Conservation (phyloP, 1,284 basidiomycete genomes). For the Ceratobasidium sp. region DNA sequence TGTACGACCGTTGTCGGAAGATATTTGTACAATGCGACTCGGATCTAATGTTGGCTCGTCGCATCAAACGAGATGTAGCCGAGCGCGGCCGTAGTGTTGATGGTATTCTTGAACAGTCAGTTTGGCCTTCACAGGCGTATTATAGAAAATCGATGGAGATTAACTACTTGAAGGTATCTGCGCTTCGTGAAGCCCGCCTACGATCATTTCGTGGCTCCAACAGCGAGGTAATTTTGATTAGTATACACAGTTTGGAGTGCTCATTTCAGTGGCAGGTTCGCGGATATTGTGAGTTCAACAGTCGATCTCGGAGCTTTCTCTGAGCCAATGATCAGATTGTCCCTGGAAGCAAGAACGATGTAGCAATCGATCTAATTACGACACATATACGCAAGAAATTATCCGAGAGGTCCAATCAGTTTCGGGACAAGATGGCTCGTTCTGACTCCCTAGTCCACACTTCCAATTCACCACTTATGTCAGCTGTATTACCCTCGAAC, state of each 20-base stretch:
- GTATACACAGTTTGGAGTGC: constrained; percentile 67
- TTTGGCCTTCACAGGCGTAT: constrained; percentile 50
- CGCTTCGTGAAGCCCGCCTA: constrained; percentile 93
- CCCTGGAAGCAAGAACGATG: constrained; percentile 83
- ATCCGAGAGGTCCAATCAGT: constrained; percentile 73
- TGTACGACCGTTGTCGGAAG: constrained; percentile 50
- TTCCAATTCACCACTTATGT: constrained; percentile 5
- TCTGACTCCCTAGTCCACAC: constrained; percentile 44
- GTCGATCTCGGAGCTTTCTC: background rate
- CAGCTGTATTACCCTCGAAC: constrained; percentile 48
- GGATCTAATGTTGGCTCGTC: constrained; percentile 94
- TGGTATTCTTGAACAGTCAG: constrained; percentile 88
- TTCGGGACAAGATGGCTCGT: constrained; percentile 73
- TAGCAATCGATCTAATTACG: constrained; percentile 93
- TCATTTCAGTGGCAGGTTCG: constrained; percentile 72
- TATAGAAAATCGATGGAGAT: constrained; percentile 58
- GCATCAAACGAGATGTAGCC: constrained; percentile 85
- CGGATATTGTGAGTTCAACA: constrained; percentile 38
- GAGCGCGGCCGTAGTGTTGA: constrained; percentile 87
- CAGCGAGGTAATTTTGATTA: constrained; percentile 48
- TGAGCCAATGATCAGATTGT: constrained; percentile 71
- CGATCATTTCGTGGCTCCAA: constrained; percentile 94
- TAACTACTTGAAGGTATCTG: constrained; percentile 72
- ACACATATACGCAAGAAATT: constrained; percentile 90
- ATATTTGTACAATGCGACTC: constrained; percentile 90